phyloP scores from a whole-genome alignment of 805 yeast species.

The Candida nemodendra region DNA sequence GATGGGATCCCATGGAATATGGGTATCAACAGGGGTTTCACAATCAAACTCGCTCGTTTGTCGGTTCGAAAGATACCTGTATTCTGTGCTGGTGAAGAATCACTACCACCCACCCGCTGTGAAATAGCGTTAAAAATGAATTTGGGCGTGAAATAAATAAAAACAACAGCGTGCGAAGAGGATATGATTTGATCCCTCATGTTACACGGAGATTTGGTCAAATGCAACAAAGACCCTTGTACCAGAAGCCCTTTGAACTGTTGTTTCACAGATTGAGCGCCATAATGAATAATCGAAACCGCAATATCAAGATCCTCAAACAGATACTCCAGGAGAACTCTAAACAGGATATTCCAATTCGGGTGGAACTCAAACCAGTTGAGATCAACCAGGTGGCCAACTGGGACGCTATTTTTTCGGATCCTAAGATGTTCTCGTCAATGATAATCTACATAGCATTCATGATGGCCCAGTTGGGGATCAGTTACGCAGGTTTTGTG shows the following conservation, averaged over 20 bases:
- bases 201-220: no score
- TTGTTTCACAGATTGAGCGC: no score
- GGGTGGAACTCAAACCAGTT: conserved; percentile 9
- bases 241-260: no score
- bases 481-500: conserved; percentile 30
- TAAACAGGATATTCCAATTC: background rate
- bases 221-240: no score
- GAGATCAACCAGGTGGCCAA: conserved; percentile 22
- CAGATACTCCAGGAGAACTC: conserved; percentile 1
- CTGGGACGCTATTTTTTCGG: conserved; percentile 28
- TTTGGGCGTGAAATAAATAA: no score
- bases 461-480: conserved; percentile 25
- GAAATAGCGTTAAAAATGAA: background rate
- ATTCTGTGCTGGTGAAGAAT: conserved; percentile 6
- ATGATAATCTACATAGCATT: conserved; percentile 21
- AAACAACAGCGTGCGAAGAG: no score
- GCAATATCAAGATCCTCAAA: background rate
- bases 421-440: conserved; percentile 19
- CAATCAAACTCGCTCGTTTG: conserved; percentile 51
- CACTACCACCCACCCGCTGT: background rate
- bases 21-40: conserved; percentile 79
- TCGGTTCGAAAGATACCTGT: conserved; percentile 46
- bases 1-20: conserved; percentile 84
- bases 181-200: no score
- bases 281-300: background rate